Percentiles rank a stretch among this genome's conserved stretches.
These are phyloP conservation scores for Penicillium sp. DNA, from an alignment of 2,329 filamentous ascomycete genomes.

Conservation along the genomic window DNA sequence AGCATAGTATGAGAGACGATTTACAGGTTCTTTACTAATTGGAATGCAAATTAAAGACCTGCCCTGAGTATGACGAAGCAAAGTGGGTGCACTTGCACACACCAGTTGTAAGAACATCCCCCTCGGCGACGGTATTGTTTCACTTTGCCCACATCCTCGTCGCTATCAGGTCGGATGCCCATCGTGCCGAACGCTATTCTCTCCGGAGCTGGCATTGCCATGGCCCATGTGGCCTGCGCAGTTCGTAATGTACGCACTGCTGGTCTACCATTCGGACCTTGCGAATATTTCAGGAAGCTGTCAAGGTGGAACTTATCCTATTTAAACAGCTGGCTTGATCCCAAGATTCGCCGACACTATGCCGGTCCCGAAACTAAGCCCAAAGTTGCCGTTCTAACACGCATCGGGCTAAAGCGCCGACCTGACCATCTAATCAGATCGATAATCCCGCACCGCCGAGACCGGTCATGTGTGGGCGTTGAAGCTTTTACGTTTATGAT, in stretches of 20 bases:
- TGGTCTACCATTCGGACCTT: not conserved
- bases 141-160: not conserved
- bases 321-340: no score
- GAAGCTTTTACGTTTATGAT: conserved; percentile 3
- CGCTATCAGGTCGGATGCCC: not conserved
- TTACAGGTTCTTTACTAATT: not conserved
- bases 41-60: not conserved
- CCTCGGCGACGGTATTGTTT: not conserved
- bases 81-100: not conserved
- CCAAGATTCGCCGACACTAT: conserved; percentile 11
- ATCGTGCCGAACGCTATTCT: not conserved
- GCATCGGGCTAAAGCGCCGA: not conserved
- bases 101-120: not conserved
- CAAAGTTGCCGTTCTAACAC: not conserved
- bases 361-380: conserved; percentile 3
- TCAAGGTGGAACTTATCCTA: no score
- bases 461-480: not conserved
- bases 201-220: not conserved
- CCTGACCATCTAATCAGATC: conserved; percentile 18
- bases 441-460: not conserved
- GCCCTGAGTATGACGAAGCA: not conserved
- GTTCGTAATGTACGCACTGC: not conserved
- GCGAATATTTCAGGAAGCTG: not conserved
- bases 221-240: not conserved
- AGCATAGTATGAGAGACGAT: not conserved